Base-by-base conservation (phyloP, 306 rosid species). In the Cicer pinnatifidum region DNA sequence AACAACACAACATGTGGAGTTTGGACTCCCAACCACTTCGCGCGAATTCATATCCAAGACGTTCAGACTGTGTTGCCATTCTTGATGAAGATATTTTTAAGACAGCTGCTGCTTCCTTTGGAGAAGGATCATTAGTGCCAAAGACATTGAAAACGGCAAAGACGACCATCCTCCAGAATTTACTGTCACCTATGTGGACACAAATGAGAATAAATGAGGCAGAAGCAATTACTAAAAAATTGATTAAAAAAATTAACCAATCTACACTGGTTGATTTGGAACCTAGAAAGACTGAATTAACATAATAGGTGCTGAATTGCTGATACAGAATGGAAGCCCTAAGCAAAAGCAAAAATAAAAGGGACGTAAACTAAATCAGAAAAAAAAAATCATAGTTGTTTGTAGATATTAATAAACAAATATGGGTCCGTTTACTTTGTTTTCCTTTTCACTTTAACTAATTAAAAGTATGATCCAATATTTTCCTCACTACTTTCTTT, bases 131-230 rank as follows among this genome's bases (percentile, higher is more conserved):
- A 20, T 85, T 85, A 11, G 67, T 79, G 63, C 72, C 85, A 17
- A 66, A 73, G 59, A 75, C 83, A 79, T 82, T 88, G 83, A 94
- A 94, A 47, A 94, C 63, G 73, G 92, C 95, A 88, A 94, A 94
- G 81, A 94, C 98, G 71, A 94, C 98, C 81, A n/a, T n/a, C 98
- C 98, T 67, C 98, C 97, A 9, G 98, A 94, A 84, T 94, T 94
- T 68, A 94, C 98, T 1, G 97, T 94, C 48, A 94, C 88, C 98
- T 93, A 81, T 64, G 75, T 59, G 82, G 81, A 82, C 71, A 89
- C 41, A 87, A 80, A 61, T 28, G 56, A 82, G 41, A 41, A 62
- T 52, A 83, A 67, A 59, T 75, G 40, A 81, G 73, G 79, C 44
- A 74, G 63, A 82, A 65, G 57, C 28, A 59, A 47, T 46, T 51